phyloP scores from a whole-genome alignment of 2,329 filamentous ascomycete species.

The Penicillium brasilianum region DNA sequence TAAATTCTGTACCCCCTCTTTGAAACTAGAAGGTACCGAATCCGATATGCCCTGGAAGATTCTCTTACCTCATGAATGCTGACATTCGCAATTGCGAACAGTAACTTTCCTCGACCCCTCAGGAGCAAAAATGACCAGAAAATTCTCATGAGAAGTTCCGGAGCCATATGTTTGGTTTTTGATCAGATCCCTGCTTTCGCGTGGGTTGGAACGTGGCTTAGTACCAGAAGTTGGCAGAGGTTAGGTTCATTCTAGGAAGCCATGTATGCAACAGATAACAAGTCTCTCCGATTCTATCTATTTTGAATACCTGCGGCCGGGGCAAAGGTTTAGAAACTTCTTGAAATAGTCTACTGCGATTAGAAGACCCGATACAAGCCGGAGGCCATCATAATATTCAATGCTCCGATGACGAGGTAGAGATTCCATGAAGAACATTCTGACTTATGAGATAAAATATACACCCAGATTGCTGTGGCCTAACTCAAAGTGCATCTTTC shows the following conservation, averaged over 20 bases:
- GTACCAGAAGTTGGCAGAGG: no score
- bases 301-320: not conserved
- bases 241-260: not conserved
- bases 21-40: not conserved
- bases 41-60: not conserved
- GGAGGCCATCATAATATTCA: no score
- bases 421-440: constrained; percentile 30
- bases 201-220: no score
- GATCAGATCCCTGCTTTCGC: no score
- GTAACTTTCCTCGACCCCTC: no score
- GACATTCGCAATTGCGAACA: no score
- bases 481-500: not conserved
- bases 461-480: not conserved
- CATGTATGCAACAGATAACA: no score
- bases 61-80: constrained; percentile 26
- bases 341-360: not conserved
- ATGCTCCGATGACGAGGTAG: not conserved
- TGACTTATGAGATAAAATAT: not conserved
- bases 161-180: no score
- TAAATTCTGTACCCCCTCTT: not conserved
- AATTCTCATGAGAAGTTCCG: no score
- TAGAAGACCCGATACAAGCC: not conserved
- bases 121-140: no score
- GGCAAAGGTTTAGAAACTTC: not conserved
- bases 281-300: not conserved